Evolutionary conservation across 2,329 filamentous ascomycete genomes (phyloP).

Genomic region (Neoscytalidium dimidiatum): DNA sequence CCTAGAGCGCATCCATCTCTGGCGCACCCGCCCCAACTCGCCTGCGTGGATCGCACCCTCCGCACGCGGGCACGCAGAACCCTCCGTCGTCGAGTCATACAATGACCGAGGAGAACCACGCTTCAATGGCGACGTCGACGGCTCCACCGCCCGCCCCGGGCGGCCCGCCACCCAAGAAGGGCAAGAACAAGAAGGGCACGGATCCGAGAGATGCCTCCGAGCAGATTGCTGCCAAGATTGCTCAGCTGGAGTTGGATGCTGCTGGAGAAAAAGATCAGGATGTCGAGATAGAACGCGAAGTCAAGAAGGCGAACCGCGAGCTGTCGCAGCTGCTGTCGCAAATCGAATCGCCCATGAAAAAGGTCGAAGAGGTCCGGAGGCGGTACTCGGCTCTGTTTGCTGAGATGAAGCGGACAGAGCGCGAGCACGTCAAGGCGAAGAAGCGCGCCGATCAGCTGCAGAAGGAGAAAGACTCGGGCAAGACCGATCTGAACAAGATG

Average conservation of each 20-base stretch:
- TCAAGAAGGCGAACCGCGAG: conserved; percentile 91
- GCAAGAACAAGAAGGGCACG: conserved; percentile 76
- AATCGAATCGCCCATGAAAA: conserved; percentile 89
- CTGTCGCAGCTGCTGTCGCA: conserved; percentile 80
- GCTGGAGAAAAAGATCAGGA: conserved; percentile 95
- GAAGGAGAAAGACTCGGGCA: conserved; percentile 91
- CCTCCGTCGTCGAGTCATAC: neutral
- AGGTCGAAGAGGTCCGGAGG: conserved; percentile 86
- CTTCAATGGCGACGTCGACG: conserved; percentile 12
- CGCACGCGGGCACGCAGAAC: conserved; percentile 35
- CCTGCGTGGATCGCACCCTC: conserved; percentile 32
- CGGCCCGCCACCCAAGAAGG: conserved; percentile 65
- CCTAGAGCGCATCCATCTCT: conserved; percentile 23
- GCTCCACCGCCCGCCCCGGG: conserved; percentile 17
- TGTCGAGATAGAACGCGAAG: conserved; percentile 92
- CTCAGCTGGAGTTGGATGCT: conserved; percentile 89
- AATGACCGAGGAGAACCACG: conserved; percentile 8
- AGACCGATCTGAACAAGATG: conserved; percentile 87
- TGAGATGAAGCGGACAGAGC: conserved; percentile 93
- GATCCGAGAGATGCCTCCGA: conserved; percentile 91
- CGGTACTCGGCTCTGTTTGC: conserved; percentile 88
- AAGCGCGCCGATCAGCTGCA: conserved; percentile 91
- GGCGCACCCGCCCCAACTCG: conserved; percentile 37
- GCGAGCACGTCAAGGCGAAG: conserved; percentile 93
- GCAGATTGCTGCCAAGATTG: conserved; percentile 88